phyloP scores from a whole-genome alignment of 2,329 filamentous ascomycete genomes.

The Atkinsonella texensis region DNA sequence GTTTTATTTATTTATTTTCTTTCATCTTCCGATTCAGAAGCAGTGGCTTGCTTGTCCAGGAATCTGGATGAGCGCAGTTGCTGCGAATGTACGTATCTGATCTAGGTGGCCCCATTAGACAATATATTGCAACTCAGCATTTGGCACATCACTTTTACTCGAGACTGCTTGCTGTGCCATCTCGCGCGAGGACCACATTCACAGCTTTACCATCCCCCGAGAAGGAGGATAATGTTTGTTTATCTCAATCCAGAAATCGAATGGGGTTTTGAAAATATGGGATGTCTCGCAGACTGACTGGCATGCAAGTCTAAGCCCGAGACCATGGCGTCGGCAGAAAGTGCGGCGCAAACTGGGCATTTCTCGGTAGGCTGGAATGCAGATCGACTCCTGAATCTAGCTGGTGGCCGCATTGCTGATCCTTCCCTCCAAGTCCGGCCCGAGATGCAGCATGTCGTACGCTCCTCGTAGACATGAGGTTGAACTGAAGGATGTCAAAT shows the following conservation, averaged over 20 bases:
- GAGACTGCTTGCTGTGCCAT: background rate
- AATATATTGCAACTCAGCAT: conserved; percentile 19
- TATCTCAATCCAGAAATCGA: background rate
- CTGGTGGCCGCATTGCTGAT: too few relatives aligned
- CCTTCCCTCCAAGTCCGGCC: too few relatives aligned
- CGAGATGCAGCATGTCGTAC: too few relatives aligned
- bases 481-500: background rate
- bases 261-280: background rate
- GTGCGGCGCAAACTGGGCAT: background rate
- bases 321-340: too few relatives aligned
- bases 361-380: background rate
- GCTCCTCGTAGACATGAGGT: too few relatives aligned
- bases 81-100: conserved; percentile 11
- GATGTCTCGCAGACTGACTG: background rate
- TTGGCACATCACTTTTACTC: conserved; percentile 11
- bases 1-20: conserved; percentile 12
- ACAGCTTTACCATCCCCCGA: too few relatives aligned
- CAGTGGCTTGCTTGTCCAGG: conserved; percentile 9
- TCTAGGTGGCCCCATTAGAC: conserved; percentile 22
- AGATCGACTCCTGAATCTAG: too few relatives aligned
- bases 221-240: background rate
- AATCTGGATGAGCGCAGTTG: conserved; percentile 6
- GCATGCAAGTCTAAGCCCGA: background rate
- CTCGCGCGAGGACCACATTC: background rate
- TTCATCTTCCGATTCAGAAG: conserved; percentile 15